Conservation (phyloP, 1,139 yeast species). For the Scheffersomyces illinoinensis region DNA sequence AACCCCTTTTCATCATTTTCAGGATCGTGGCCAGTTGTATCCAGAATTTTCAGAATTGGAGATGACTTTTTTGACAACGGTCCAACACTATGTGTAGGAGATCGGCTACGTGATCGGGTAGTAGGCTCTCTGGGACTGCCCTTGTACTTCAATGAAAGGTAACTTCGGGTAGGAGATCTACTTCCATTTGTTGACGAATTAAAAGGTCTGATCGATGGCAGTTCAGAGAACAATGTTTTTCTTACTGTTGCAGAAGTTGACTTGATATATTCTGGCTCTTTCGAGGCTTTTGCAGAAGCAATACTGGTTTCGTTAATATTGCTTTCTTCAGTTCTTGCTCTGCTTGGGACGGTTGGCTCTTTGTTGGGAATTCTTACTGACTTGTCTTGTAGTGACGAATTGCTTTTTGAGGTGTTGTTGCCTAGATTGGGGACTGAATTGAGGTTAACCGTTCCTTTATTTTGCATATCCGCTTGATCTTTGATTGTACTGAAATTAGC, state of each 20-base stretch:
- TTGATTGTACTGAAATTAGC: neutral
- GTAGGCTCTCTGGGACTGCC: neutral
- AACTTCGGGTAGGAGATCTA: neutral
- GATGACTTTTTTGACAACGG: neutral
- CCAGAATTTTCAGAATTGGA: neutral
- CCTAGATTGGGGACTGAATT: neutral
- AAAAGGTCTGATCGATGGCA: neutral
- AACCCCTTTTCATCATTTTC: slow-evolving; percentile 10
- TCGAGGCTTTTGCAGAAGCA: neutral
- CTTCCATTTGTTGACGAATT: neutral
- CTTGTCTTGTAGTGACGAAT: neutral
- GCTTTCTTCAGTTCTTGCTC: neutral
- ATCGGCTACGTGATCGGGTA: neutral
- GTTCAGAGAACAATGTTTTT: neutral
- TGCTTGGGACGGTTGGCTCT: neutral
- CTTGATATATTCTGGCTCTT: neutral
- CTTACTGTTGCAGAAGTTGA: neutral
- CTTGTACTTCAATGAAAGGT: neutral
- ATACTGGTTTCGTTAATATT: neutral
- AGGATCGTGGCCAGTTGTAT: neutral
- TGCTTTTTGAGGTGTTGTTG: neutral
- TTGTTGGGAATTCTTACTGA: neutral
- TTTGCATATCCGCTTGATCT: neutral
- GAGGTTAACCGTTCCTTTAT: neutral
- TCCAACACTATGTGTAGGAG: neutral